phyloP scores from a whole-genome alignment of 257 asterid genomes.

The Solanum clarkiae region DNA sequence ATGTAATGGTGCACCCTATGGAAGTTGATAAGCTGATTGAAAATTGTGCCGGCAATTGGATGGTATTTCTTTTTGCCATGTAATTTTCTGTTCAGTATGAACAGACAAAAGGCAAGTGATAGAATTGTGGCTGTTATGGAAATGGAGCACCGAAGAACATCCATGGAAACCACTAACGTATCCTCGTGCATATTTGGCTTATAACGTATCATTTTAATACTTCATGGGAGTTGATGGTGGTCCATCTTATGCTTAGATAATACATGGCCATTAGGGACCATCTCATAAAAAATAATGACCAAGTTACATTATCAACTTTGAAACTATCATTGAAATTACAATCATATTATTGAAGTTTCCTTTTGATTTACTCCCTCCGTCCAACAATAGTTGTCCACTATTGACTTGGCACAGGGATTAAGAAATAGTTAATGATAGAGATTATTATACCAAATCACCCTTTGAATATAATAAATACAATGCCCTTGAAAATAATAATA shows the following conservation, averaged over 20 bases:
- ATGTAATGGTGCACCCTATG: constrained; percentile 21
- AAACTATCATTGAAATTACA: not conserved
- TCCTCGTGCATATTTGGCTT: not conserved
- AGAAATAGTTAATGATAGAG: too few species aligned
- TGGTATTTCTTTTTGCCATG: constrained; percentile 27
- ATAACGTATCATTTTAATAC: not conserved
- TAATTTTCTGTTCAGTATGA: constrained; percentile 9
- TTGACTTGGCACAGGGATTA: too few species aligned
- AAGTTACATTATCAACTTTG: not conserved
- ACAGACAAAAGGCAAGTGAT: not conserved
- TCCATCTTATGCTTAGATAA: not conserved
- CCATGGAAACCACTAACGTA: not conserved
- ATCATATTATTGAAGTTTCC: too few species aligned
- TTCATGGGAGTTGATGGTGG: not conserved
- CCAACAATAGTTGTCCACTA: too few species aligned
- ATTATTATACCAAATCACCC: too few species aligned
- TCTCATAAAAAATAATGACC: not conserved
- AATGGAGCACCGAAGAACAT: constrained; percentile 1
- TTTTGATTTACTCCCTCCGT: too few species aligned
- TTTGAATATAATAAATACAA: too few species aligned
- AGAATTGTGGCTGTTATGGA: constrained; percentile 11
- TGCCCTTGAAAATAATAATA: too few species aligned
- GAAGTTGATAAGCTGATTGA: constrained; percentile 44
- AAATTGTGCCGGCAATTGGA: constrained; percentile 51
- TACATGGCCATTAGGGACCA: not conserved